Conservation (phyloP, 768 basidiomycete species). For the Serendipita sp. region DNA sequence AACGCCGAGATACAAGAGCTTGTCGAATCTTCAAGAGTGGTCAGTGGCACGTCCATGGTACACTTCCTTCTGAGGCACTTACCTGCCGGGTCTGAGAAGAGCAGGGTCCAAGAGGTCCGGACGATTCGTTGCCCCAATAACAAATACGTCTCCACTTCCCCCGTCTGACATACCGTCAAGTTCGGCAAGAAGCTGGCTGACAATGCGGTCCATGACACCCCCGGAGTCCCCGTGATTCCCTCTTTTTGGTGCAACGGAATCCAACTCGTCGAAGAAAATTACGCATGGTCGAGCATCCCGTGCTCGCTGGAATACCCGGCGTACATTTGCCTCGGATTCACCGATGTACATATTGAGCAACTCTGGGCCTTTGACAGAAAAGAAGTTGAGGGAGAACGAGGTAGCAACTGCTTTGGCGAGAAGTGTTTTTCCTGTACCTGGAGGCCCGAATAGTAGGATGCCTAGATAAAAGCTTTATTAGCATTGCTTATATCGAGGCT, state of each 20-base stretch:
- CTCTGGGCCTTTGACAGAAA: constrained; percentile 95
- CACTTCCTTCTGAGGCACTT: constrained; percentile 13
- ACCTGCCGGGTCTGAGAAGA: constrained; percentile 76
- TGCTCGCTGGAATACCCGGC: constrained; percentile 79
- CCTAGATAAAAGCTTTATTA: constrained; percentile 28
- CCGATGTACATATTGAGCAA: constrained; percentile 97
- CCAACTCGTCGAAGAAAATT: constrained; percentile 93
- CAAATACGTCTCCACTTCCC: constrained; percentile 59
- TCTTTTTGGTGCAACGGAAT: constrained; percentile 85
- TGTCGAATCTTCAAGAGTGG: constrained; percentile 57
- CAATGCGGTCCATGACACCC: constrained; percentile 96
- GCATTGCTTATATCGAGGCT: not conserved
- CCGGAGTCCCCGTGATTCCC: constrained; percentile 94
- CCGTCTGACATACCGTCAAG: constrained; percentile 75
- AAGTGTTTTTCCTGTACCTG: constrained; percentile 89
- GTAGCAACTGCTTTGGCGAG: constrained; percentile 95
- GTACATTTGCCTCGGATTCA: constrained; percentile 94
- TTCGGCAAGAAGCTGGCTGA: constrained; percentile 86
- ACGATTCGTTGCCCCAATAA: constrained; percentile 90
- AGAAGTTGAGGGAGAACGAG: constrained; percentile 86
- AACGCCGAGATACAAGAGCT: constrained; percentile 91
- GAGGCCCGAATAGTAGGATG: constrained; percentile 84
- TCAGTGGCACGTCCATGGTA: constrained; percentile 1
- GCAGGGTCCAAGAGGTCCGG: constrained; percentile 87
- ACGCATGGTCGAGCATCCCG: constrained; percentile 87